Evolutionary conservation across 306 rosid genomes (phyloP).

Genomic region (Begonia masoniana): DNA sequence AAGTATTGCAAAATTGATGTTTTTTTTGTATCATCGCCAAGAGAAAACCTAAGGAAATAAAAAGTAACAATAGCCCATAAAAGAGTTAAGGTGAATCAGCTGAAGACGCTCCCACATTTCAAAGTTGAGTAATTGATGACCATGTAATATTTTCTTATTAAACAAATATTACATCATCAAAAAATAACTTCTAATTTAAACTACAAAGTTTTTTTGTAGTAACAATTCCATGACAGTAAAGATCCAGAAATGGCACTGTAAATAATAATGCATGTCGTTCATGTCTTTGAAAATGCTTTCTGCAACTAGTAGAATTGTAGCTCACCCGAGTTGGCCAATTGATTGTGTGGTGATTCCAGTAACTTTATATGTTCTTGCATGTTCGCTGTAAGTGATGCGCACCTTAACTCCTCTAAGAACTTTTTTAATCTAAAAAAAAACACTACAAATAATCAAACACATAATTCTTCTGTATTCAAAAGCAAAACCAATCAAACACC

Average conservation of each 20-base stretch:
- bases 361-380: constrained; percentile 21
- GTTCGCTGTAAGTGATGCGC: constrained; percentile 1
- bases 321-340: constrained; percentile 35
- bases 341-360: constrained; percentile 37
- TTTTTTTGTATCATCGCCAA: constrained; percentile 18
- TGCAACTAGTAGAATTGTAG: not conserved
- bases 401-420: constrained; percentile 43
- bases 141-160: too few species aligned
- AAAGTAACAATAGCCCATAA: not conserved
- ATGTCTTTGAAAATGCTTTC: not conserved
- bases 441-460: not conserved
- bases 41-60: constrained; percentile 36
- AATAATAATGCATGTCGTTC: not conserved
- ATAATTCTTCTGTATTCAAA: not conserved
- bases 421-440: constrained; percentile 20
- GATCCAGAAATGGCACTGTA: too few species aligned
- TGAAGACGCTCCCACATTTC: not conserved
- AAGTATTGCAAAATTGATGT: constrained; percentile 33
- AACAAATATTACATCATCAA: too few species aligned
- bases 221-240: too few species aligned
- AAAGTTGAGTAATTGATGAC: too few species aligned
- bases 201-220: too few species aligned
- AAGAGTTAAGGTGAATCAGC: not conserved
- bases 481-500: not conserved
- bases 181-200: too few species aligned